These are phyloP conservation scores for Lentinula detonsa DNA, from an alignment of 768 basidiomycete species.

Conservation along the genomic window DNA sequence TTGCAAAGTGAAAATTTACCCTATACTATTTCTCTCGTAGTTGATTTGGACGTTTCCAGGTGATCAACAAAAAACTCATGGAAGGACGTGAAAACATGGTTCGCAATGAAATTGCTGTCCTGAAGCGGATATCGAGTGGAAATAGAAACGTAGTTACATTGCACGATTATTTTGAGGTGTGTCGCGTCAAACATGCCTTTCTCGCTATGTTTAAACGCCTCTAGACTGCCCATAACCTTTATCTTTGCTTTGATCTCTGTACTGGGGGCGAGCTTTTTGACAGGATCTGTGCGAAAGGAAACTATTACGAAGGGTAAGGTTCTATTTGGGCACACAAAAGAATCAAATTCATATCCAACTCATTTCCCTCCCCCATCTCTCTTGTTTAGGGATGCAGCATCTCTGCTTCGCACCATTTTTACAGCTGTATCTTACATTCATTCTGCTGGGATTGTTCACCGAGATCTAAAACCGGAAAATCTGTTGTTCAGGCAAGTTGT, in stretches of 20 bases:
- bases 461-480: conserved; percentile 97
- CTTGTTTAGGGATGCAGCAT: conserved; percentile 61
- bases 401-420: conserved; percentile 81
- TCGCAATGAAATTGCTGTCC: conserved; percentile 92
- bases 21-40: background rate
- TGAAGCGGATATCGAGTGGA: conserved; percentile 90
- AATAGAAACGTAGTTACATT: conserved; percentile 88
- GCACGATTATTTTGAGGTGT: conserved; percentile 93
- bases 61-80: conserved; percentile 99
- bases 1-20: conserved; percentile 50
- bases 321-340: background rate
- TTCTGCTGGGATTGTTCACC: conserved; percentile 86
- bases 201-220: background rate
- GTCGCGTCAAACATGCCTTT: conserved; percentile 11
- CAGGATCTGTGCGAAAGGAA: conserved; percentile 94
- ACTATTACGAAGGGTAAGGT: conserved; percentile 85
- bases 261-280: conserved; percentile 99
- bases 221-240: conserved; percentile 87
- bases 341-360: background rate
- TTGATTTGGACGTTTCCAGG: conserved; percentile 22
- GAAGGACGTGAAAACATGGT: conserved; percentile 98
- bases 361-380: too few species aligned
- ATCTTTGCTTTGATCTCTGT: conserved; percentile 94
- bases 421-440: conserved; percentile 90
- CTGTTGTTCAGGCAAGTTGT: conserved; percentile 67